Evolutionary conservation across 2,329 filamentous ascomycete genomes (phyloP).

Genomic region (Cercospora sesami): DNA sequence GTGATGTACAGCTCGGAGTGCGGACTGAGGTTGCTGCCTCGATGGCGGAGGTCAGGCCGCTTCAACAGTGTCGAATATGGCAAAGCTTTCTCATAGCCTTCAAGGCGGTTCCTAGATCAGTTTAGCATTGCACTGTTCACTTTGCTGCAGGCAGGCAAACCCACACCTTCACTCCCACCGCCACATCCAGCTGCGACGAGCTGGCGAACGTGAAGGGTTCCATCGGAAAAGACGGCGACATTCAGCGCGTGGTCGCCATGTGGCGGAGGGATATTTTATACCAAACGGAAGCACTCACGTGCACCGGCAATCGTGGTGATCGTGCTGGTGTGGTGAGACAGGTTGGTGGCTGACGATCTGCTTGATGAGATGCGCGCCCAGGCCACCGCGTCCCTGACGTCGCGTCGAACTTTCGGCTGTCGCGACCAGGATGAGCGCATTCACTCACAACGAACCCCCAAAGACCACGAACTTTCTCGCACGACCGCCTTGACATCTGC

Average conservation of each 20-base stretch:
- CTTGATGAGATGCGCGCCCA: background rate
- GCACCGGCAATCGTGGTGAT: background rate
- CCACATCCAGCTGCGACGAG: conserved; percentile 78
- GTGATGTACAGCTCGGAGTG: conserved; percentile 91
- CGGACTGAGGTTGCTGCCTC: conserved; percentile 80
- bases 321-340: background rate
- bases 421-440: conserved; percentile 10
- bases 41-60: conserved; percentile 76
- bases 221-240: conserved; percentile 56
- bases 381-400: conserved; percentile 5
- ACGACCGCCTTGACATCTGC: background rate
- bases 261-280: background rate
- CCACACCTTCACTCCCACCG: conserved; percentile 65
- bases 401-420: conserved; percentile 6
- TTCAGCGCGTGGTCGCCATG: background rate
- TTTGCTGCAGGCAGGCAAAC: conserved; percentile 35
- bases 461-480: background rate
- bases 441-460: background rate
- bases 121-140: background rate
- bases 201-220: conserved; percentile 95
- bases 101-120: conserved; percentile 60
- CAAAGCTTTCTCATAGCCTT: conserved; percentile 73
- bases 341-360: background rate
- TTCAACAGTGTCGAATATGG: conserved; percentile 76
- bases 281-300: background rate